These are phyloP conservation scores for Leccinum incarnatum DNA, from an alignment of 768 basidiomycete genomes.

Conservation along the genomic window DNA sequence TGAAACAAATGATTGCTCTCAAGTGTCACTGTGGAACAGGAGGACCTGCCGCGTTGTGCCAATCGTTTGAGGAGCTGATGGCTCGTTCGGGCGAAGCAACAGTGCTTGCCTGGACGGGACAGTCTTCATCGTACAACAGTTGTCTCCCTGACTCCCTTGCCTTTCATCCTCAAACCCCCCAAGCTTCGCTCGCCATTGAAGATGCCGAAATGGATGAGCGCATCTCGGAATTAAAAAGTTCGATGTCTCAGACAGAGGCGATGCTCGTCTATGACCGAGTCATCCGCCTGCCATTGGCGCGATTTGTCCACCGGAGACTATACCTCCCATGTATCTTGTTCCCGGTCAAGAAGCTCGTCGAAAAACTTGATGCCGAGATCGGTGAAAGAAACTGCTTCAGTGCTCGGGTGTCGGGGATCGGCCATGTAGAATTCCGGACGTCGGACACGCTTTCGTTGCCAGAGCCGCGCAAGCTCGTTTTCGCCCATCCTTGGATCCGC, in stretches of 20 bases:
- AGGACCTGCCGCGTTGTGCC: background rate
- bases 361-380: background rate
- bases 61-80: background rate
- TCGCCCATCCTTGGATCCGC: conserved; percentile 15
- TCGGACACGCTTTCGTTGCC: background rate
- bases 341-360: too few species aligned
- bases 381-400: background rate
- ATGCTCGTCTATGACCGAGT: too few species aligned
- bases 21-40: too few species aligned
- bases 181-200: background rate
- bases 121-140: conserved; percentile 12
- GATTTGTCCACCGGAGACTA: too few species aligned
- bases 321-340: too few species aligned
- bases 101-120: conserved; percentile 6
- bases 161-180: background rate
- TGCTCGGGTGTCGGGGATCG: conserved; percentile 3
- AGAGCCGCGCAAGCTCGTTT: conserved; percentile 1
- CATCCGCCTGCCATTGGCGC: too few species aligned
- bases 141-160: conserved; percentile 7
- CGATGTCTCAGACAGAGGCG: background rate
- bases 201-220: background rate
- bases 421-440: conserved; percentile 4
- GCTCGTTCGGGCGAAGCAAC: background rate
- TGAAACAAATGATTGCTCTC: background rate
- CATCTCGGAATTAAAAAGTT: background rate